phyloP scores from a whole-genome alignment of 495 filamentous ascomycete genomes.

The Talaromyces wortmannii region DNA sequence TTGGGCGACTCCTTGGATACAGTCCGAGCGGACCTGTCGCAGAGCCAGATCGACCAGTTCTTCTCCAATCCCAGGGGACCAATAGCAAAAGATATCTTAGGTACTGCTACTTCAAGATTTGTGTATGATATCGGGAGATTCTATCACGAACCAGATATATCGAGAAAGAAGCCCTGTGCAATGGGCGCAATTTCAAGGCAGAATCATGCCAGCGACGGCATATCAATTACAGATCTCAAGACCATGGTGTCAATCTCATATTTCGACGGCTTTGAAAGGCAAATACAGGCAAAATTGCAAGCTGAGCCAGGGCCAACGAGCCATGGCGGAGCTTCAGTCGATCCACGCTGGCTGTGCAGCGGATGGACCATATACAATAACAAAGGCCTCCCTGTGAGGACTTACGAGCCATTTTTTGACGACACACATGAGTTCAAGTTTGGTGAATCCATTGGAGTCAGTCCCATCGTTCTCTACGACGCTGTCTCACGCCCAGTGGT shows the following conservation, averaged over 20 bases:
- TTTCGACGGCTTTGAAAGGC: not conserved
- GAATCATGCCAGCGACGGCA: too few species aligned
- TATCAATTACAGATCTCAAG: too few species aligned
- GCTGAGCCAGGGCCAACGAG: too few species aligned
- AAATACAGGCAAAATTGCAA: not conserved
- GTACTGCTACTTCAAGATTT: too few species aligned
- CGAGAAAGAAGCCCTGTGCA: too few species aligned
- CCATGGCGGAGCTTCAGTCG: not conserved
- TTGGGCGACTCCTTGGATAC: slow-evolving; percentile 13
- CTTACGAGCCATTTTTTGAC: not conserved
- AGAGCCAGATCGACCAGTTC: too few species aligned
- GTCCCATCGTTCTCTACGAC: not conserved
- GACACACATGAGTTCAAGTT: not conserved
- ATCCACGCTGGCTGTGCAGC: not conserved
- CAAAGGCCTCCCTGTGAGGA: not conserved
- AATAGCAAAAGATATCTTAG: too few species aligned
- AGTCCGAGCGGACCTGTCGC: too few species aligned
- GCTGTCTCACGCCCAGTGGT: not conserved
- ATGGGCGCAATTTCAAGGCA: too few species aligned
- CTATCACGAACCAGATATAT: too few species aligned
- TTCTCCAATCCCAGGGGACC: too few species aligned
- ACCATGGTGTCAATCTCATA: not conserved
- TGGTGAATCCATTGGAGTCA: not conserved
- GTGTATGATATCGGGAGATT: too few species aligned
- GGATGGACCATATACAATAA: not conserved